phyloP scores from a whole-genome alignment of 2,329 filamentous ascomycete genomes.

The Penicillium brasilianum region DNA sequence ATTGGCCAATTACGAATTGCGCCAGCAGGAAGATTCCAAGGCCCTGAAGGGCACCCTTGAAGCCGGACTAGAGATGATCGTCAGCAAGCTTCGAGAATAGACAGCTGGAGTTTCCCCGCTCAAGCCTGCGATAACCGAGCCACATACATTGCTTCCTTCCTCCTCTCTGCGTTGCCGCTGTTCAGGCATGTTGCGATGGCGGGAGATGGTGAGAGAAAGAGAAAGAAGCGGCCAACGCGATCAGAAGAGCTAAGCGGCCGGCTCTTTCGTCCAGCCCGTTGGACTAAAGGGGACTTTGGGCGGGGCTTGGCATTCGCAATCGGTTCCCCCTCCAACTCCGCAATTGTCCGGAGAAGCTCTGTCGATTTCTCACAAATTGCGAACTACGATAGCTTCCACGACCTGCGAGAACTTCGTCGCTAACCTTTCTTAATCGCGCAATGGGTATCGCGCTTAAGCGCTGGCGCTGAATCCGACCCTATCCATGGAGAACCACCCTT shows the following conservation, averaged over 20 bases:
- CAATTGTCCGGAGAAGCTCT: slow-evolving; percentile 17
- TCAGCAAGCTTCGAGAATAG: slow-evolving; percentile 26
- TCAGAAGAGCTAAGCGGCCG: slow-evolving; percentile 15
- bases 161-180: slow-evolving; percentile 45
- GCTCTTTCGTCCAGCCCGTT: slow-evolving; percentile 16
- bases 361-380: neutral
- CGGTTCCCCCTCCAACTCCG: slow-evolving; percentile 18
- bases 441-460: slow-evolving; percentile 36
- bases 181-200: slow-evolving; percentile 49
- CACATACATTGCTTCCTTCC: slow-evolving; percentile 38
- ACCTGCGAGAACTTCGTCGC: slow-evolving; percentile 11
- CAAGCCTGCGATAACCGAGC: neutral
- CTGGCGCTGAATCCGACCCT: slow-evolving; percentile 26
- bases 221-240: slow-evolving; percentile 20
- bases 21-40: slow-evolving; percentile 64
- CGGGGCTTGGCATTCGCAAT: slow-evolving; percentile 22
- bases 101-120: neutral
- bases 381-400: slow-evolving; percentile 1
- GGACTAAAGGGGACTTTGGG: slow-evolving; percentile 7
- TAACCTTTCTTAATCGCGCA: slow-evolving; percentile 22
- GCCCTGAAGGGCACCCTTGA: slow-evolving; percentile 57
- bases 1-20: slow-evolving; percentile 62
- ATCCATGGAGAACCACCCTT: slow-evolving; percentile 43
- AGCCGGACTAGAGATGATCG: slow-evolving; percentile 42
- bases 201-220: slow-evolving; percentile 21